These are phyloP conservation scores for Cucumis hystrix DNA, from an alignment of 306 rosid genomes.

Conservation along the genomic window DNA sequence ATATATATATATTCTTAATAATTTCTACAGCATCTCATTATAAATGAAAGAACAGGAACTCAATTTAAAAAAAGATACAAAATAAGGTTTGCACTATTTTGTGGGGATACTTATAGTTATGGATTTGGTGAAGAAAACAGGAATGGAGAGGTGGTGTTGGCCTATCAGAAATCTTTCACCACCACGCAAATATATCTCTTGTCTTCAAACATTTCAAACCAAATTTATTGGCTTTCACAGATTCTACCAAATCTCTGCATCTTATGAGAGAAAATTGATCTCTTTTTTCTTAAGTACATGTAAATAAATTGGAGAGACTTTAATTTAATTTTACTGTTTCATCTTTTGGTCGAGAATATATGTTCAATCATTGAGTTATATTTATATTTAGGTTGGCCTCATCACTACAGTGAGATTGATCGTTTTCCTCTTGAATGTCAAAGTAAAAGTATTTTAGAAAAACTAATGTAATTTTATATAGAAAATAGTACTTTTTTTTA, in stretches of 20 bases:
- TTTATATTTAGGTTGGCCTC: too few species aligned
- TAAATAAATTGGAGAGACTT: not conserved
- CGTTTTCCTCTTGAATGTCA: too few species aligned
- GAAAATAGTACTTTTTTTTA: too few species aligned
- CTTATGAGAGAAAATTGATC: not conserved
- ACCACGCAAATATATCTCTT: not conserved
- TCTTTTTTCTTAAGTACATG: not conserved
- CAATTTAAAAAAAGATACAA: not conserved
- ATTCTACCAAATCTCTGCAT: not conserved
- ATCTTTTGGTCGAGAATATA: not conserved
- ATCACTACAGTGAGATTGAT: too few species aligned
- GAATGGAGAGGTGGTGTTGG: not conserved
- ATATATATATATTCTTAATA: too few species aligned
- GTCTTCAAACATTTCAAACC: not conserved
- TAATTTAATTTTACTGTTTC: too few species aligned
- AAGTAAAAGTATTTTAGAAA: too few species aligned
- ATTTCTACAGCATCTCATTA: not conserved
- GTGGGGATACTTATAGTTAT: not conserved
- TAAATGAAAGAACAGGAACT: not conserved
- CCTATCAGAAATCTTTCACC: constrained; percentile 1
- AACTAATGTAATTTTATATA: too few species aligned
- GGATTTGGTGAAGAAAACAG: not conserved
- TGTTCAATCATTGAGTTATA: too few species aligned
- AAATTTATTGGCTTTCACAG: not conserved
- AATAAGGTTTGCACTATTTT: not conserved